Evolutionary conservation across 441 rosid genomes (phyloP).

Genomic region (Gossypium aridum): DNA sequence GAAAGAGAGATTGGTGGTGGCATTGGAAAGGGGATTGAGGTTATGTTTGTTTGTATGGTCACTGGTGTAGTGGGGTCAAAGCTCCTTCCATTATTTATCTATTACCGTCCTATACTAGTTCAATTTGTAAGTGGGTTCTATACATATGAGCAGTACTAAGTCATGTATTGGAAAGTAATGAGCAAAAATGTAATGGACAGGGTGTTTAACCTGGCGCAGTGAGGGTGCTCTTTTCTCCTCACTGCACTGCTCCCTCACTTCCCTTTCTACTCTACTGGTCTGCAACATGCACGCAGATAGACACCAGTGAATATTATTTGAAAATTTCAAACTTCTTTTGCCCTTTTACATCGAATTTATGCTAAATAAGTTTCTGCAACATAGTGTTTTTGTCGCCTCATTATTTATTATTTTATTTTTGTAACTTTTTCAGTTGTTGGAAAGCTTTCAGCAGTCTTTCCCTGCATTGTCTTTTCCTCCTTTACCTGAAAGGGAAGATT

Average conservation of each 20-base stretch:
- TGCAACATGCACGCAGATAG: not conserved
- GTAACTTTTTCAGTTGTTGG: slow-evolving; percentile 56
- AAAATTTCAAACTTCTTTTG: not conserved
- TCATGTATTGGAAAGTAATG: not conserved
- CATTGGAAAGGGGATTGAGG: not conserved
- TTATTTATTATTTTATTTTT: not conserved
- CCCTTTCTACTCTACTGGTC: not conserved
- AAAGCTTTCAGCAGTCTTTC: slow-evolving; percentile 70
- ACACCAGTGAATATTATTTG: not conserved
- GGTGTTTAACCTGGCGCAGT: not conserved
- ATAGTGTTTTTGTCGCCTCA: not conserved
- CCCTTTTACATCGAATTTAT: not conserved
- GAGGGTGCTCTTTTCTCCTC: not conserved
- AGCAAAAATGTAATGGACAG: not conserved
- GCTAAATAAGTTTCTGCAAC: not conserved
- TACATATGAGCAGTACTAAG: not conserved
- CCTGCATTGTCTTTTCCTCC: slow-evolving; percentile 66
- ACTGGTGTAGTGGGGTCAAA: not conserved
- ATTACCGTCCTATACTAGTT: not conserved
- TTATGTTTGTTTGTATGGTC: not conserved
- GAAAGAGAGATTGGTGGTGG: not conserved
- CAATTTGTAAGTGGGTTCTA: not conserved
- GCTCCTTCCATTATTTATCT: too few relatives aligned
- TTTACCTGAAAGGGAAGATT: slow-evolving; percentile 84
- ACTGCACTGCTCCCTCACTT: not conserved